Conservation (phyloP, 2,329 filamentous ascomycete genomes). For the Ceratocystis papillata region DNA sequence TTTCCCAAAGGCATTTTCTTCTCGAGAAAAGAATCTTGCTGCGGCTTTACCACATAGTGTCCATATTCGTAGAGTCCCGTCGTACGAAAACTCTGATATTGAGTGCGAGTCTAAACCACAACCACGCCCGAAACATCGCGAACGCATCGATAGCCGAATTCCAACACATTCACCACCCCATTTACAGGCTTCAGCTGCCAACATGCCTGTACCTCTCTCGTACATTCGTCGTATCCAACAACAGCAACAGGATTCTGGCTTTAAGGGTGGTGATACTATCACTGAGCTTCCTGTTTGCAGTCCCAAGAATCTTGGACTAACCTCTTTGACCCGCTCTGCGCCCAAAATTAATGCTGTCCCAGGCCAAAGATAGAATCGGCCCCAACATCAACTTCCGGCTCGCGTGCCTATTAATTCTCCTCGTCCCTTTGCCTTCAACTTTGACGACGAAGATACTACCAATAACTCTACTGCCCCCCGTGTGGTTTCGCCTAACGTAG, state of each 20-base stretch:
- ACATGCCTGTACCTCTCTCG: constrained; percentile 19
- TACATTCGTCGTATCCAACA: constrained; percentile 17
- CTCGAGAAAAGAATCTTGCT: constrained; percentile 3
- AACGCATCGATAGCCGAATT: neutral
- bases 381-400: constrained; percentile 17
- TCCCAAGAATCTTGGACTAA: neutral
- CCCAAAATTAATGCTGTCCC: constrained; percentile 18
- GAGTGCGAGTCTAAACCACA: constrained; percentile 6
- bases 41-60: constrained; percentile 6
- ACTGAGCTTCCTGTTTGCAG: neutral
- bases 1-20: neutral
- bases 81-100: constrained; percentile 6
- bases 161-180: neutral
- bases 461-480: neutral
- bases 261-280: neutral
- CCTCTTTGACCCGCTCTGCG: constrained; percentile 9
- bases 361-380: constrained; percentile 24
- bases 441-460: constrained; percentile 4
- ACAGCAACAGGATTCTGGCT: constrained; percentile 13
- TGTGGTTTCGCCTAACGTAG: neutral
- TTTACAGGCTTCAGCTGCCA: neutral
- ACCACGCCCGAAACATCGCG: constrained; percentile 4
- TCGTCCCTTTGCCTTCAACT: constrained; percentile 16
- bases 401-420: constrained; percentile 4
- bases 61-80: constrained; percentile 11